Conservation (phyloP, 768 basidiomycete species). For the Leccinum truebloodii region DNA sequence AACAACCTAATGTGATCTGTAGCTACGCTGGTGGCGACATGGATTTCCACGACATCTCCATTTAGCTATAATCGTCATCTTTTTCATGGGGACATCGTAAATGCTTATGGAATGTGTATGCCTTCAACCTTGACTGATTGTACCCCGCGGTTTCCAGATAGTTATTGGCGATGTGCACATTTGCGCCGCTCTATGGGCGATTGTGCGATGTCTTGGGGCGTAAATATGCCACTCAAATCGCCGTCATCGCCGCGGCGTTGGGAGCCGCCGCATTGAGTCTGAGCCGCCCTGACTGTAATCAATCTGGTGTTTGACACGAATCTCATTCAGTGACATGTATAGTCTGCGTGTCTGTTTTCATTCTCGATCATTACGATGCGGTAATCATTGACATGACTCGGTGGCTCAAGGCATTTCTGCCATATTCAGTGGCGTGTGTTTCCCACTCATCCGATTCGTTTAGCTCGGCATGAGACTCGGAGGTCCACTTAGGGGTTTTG, state of each 20-base stretch:
- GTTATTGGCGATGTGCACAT: conserved; percentile 76
- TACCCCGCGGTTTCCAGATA: conserved; percentile 44
- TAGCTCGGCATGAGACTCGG: conserved; percentile 77
- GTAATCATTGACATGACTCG: conserved; percentile 31
- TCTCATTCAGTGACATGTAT: conserved; percentile 81
- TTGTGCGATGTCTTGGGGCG: conserved; percentile 76
- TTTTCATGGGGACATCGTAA: conserved; percentile 59
- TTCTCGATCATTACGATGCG: conserved; percentile 7
- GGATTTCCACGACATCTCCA: conserved; percentile 35
- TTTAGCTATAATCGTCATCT: conserved; percentile 8
- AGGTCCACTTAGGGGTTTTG: conserved; percentile 71
- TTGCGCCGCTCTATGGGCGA: conserved; percentile 80
- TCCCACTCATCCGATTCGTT: background rate
- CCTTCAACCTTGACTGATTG: background rate
- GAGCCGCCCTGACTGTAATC: background rate
- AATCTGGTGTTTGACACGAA: conserved; percentile 33
- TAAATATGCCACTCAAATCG: conserved; percentile 63
- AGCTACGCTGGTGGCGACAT: conserved; percentile 78
- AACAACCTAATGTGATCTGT: conserved; percentile 5
- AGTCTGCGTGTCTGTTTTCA: conserved; percentile 56
- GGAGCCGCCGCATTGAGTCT: conserved; percentile 63
- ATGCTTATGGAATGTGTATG: conserved; percentile 15
- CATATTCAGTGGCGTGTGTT: conserved; percentile 62
- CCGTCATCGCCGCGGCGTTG: conserved; percentile 56
- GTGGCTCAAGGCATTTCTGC: conserved; percentile 70